Percentiles rank a stretch among this genome's conserved stretches.
These are phyloP conservation scores for Coemansia sp. DNA, from an alignment of 192 early-diverging fungal genomes.

Conservation along the genomic window DNA sequence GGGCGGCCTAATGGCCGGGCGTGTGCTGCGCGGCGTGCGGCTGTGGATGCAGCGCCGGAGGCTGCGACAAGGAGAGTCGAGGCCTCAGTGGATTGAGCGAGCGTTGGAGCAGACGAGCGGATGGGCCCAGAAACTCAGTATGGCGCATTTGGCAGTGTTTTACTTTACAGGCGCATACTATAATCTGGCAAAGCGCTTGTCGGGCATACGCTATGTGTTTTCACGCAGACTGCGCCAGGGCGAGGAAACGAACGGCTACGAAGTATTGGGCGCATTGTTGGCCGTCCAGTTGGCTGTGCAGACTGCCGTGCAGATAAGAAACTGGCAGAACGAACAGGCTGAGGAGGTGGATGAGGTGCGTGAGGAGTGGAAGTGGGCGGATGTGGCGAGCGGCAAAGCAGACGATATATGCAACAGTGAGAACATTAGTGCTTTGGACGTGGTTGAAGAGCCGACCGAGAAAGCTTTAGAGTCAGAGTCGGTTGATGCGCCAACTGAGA, in stretches of 20 bases:
- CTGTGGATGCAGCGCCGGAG: conserved; percentile 27
- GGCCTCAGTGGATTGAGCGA: conserved; percentile 3
- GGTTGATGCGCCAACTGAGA: conserved; percentile 2
- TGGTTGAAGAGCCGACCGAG: too few relatives aligned
- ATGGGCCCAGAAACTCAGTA: conserved; percentile 16
- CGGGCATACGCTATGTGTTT: conserved; percentile 82
- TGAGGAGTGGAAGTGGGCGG: conserved; percentile 7
- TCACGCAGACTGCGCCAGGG: conserved; percentile 70
- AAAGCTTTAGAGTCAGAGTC: neutral
- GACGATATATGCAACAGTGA: neutral
- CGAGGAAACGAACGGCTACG: conserved; percentile 77
- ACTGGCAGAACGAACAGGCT: conserved; percentile 23
- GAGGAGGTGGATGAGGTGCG: conserved; percentile 1
- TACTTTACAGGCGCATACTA: conserved; percentile 88
- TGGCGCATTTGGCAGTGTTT: conserved; percentile 82
- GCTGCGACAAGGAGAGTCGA: neutral
- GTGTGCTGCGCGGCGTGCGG: conserved; percentile 15
- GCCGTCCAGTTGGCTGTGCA: conserved; percentile 70
- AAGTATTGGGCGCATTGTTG: conserved; percentile 82
- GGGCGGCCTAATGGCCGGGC: conserved; percentile 8
- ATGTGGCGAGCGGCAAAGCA: conserved; percentile 9
- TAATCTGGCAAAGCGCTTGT: conserved; percentile 72
- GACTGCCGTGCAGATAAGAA: conserved; percentile 42
- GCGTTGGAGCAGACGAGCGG: conserved; percentile 10
- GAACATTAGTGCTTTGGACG: too few relatives aligned